A percentile compares a stretch with the other conserved stretches of the same genome.
phyloP scores from a whole-genome alignment of 2,329 filamentous ascomycete species.

The Didymella glomerata region DNA sequence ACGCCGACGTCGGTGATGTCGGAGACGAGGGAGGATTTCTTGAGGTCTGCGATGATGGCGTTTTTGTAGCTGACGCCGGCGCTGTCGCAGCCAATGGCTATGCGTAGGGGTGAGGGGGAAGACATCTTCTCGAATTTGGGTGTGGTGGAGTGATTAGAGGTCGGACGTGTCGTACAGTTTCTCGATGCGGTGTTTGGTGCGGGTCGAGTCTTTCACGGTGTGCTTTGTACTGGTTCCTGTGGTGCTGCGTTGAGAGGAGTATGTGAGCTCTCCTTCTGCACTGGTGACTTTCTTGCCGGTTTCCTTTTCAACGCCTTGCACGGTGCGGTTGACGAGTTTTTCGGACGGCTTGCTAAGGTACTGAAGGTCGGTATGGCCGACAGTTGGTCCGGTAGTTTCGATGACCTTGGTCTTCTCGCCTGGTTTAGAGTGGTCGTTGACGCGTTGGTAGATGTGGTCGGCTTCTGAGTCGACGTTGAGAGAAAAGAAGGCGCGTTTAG shows the following conservation, averaged over 20 bases:
- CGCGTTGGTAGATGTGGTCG: conserved; percentile 50
- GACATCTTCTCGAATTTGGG: conserved; percentile 5
- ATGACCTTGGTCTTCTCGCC: conserved; percentile 47
- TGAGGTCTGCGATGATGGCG: conserved; percentile 76
- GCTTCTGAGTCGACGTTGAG: conserved; percentile 53
- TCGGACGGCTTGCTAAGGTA: conserved; percentile 52
- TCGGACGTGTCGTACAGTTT: conserved; percentile 47
- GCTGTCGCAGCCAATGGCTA: conserved; percentile 72
- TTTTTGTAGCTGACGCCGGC: conserved; percentile 82
- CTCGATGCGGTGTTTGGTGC: conserved; percentile 31
- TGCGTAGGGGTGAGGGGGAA: conserved; percentile 56
- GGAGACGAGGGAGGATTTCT: conserved; percentile 70
- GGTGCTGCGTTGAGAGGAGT: conserved; percentile 25
- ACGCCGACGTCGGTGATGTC: conserved; percentile 79
- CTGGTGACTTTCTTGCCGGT: conserved; percentile 35
- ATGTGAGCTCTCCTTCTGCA: conserved; percentile 36
- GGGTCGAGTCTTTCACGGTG: conserved; percentile 19
- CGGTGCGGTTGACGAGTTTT: conserved; percentile 41
- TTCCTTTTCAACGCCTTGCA: conserved; percentile 43
- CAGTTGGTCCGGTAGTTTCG: conserved; percentile 47
- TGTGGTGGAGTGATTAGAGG: conserved; percentile 27
- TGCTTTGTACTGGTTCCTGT: conserved; percentile 18
- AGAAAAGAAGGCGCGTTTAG: conserved; percentile 48
- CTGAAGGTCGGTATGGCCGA: conserved; percentile 42
- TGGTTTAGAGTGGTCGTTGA: conserved; percentile 47